phyloP scores from a whole-genome alignment of 2,329 filamentous ascomycete species.

The Fusarium tupiense region DNA sequence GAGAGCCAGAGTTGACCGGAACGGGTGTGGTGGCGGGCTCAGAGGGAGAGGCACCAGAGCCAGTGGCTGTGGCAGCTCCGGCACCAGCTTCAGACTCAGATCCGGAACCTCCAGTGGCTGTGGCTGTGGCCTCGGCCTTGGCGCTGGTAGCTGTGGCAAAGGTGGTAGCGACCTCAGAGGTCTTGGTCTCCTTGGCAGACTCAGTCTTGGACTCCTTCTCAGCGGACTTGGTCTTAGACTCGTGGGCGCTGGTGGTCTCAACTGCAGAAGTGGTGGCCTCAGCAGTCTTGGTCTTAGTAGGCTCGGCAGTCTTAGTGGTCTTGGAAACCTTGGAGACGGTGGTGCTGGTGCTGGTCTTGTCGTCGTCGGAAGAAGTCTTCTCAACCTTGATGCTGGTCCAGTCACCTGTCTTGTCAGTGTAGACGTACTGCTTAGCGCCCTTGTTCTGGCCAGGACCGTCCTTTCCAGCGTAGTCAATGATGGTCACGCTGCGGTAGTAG shows the following conservation, averaged over 20 bases:
- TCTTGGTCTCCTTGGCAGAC: constrained; percentile 21
- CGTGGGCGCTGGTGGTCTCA: constrained; percentile 22
- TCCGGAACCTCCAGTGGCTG: constrained; percentile 18
- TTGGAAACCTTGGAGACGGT: constrained; percentile 23
- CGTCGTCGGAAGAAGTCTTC: constrained; percentile 47
- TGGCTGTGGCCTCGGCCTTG: constrained; percentile 17
- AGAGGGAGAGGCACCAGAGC: constrained; percentile 18
- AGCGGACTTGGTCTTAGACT: constrained; percentile 25
- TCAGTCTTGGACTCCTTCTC: constrained; percentile 11
- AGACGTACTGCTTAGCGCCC: constrained; percentile 63
- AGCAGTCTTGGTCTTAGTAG: constrained; percentile 23
- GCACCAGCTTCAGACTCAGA: constrained; percentile 17
- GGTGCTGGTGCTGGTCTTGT: constrained; percentile 35
- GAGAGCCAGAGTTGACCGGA: constrained; percentile 42
- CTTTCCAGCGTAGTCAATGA: constrained; percentile 65
- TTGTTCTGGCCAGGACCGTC: constrained; percentile 48
- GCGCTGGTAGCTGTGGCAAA: constrained; percentile 26
- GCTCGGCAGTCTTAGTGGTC: constrained; percentile 29
- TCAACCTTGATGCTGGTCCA: constrained; percentile 63
- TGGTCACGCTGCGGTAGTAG: constrained; percentile 66
- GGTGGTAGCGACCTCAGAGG: constrained; percentile 28
- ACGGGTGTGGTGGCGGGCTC: constrained; percentile 24
- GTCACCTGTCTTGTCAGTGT: constrained; percentile 59
- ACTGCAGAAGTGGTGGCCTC: constrained; percentile 15
- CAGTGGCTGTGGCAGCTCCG: constrained; percentile 14